Conservation (phyloP, 139 green algal genomes). For the Chlamydomonas sp. region DNA sequence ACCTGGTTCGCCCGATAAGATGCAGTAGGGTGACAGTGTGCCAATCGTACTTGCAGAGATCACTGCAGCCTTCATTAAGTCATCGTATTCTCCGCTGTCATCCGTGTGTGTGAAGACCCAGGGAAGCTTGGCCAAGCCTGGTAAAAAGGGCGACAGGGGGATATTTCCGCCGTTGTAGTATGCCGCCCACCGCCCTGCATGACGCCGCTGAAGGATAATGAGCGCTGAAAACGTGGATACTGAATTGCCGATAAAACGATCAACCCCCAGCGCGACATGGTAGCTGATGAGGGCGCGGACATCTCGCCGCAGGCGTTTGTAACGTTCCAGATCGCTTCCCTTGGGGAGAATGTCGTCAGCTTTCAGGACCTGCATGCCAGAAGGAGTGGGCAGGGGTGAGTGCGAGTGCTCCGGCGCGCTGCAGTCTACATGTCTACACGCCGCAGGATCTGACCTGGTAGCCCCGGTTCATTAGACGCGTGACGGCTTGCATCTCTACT, state of each 20-base stretch:
- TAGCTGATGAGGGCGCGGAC: conserved; percentile 19
- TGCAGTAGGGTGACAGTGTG: conserved; percentile 28
- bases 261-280: conserved; percentile 10
- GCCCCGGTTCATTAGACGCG: too few species aligned
- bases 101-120: conserved; percentile 44
- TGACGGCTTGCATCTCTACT: too few species aligned
- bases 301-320: conserved; percentile 6
- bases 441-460: too few species aligned
- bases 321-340: too few species aligned
- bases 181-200: conserved; percentile 22
- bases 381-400: too few species aligned
- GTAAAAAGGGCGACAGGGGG: conserved; percentile 26
- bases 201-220: conserved; percentile 40
- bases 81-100: conserved; percentile 22
- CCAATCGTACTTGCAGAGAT: background rate
- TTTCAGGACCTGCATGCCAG: too few species aligned
- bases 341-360: too few species aligned
- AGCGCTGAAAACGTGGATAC: conserved; percentile 41
- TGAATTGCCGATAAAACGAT: conserved; percentile 38
- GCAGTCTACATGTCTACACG: too few species aligned
- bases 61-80: conserved; percentile 34
- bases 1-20: conserved; percentile 28
- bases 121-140: conserved; percentile 15
- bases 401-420: too few species aligned
- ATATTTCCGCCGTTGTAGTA: conserved; percentile 51